Evolutionary conservation across 1,139 yeast species (phyloP).

Genomic region (Yamadazyma blattariae): DNA sequence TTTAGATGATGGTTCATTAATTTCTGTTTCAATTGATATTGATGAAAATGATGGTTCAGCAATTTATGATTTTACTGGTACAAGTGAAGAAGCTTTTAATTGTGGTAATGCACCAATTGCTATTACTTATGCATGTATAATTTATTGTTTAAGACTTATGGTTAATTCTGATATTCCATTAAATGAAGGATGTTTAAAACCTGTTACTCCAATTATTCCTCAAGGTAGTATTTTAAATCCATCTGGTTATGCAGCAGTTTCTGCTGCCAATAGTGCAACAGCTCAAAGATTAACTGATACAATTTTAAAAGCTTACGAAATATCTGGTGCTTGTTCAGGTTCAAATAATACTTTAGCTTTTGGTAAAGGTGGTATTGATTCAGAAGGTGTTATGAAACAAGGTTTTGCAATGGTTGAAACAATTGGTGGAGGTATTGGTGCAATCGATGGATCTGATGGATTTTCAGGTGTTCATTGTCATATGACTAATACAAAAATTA

Average conservation of each 20-base stretch:
- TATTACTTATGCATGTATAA: slow-evolving; percentile 32
- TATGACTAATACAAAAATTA: slow-evolving; percentile 42
- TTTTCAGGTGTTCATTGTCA: slow-evolving; percentile 43
- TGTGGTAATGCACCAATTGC: slow-evolving; percentile 41
- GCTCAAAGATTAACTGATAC: slow-evolving; percentile 36
- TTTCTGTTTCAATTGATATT: slow-evolving; percentile 42
- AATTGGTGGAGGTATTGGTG: slow-evolving; percentile 14
- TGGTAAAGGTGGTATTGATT: slow-evolving; percentile 38
- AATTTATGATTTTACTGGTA: slow-evolving; percentile 6
- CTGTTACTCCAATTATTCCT: slow-evolving; percentile 34
- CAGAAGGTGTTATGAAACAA: slow-evolving; percentile 12
- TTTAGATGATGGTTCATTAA: slow-evolving; percentile 61
- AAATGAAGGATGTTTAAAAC: slow-evolving; percentile 42
- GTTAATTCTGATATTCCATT: slow-evolving; percentile 39
- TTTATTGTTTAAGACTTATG: slow-evolving; percentile 37
- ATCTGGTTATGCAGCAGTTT: slow-evolving; percentile 38
- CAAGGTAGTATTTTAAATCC: slow-evolving; percentile 34
- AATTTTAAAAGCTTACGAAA: slow-evolving; percentile 51
- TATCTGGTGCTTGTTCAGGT: slow-evolving; percentile 50
- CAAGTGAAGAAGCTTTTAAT: slow-evolving; percentile 22
- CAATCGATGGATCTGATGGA: slow-evolving; percentile 25
- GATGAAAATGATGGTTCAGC: slow-evolving; percentile 16
- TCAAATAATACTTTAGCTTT: slow-evolving; percentile 40
- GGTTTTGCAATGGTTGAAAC: slow-evolving; percentile 15
- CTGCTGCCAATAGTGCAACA: slow-evolving; percentile 45